phyloP scores from a whole-genome alignment of 257 asterid species.

The Solanum bulbocastanum region DNA sequence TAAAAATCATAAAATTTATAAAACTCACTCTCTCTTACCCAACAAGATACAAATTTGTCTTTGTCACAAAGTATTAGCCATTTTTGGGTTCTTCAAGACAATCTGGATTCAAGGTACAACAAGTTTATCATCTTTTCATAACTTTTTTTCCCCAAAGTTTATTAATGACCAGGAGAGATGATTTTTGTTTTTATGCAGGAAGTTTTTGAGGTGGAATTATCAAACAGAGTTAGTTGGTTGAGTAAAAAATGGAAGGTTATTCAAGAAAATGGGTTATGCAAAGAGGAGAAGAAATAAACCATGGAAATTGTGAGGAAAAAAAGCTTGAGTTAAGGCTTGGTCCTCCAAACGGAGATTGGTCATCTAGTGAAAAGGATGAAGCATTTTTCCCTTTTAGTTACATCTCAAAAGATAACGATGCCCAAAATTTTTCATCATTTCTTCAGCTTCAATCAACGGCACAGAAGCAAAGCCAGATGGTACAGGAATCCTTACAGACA shows the following conservation, averaged over 20 bases:
- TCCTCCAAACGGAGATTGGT: slow-evolving; percentile 72
- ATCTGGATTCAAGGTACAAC: slow-evolving; percentile 6
- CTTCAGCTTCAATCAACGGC: slow-evolving; percentile 31
- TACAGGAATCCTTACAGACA: slow-evolving; percentile 57
- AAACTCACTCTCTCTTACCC: no score
- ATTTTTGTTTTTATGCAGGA: background rate
- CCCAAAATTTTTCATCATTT: slow-evolving; percentile 15
- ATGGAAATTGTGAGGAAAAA: slow-evolving; percentile 33
- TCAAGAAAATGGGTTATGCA: slow-evolving; percentile 27
- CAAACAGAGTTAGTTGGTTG: background rate
- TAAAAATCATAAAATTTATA: background rate
- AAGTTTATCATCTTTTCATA: background rate
- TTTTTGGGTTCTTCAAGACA: background rate
- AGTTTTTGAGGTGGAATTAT: background rate
- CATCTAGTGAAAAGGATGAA: slow-evolving; percentile 5
- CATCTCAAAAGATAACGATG: slow-evolving; percentile 2
- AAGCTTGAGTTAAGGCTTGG: slow-evolving; percentile 77
- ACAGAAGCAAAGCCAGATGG: slow-evolving; percentile 16
- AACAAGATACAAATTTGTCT: background rate
- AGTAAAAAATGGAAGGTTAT: slow-evolving; percentile 47
- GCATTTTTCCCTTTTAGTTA: slow-evolving; percentile 16
- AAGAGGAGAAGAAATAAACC: background rate
- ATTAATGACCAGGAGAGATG: background rate
- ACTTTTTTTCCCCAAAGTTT: background rate
- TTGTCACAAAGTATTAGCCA: background rate